These are phyloP conservation scores for Hyaloscypha bicolor DNA, from an alignment of 495 filamentous ascomycete genomes.

Conservation along the genomic window DNA sequence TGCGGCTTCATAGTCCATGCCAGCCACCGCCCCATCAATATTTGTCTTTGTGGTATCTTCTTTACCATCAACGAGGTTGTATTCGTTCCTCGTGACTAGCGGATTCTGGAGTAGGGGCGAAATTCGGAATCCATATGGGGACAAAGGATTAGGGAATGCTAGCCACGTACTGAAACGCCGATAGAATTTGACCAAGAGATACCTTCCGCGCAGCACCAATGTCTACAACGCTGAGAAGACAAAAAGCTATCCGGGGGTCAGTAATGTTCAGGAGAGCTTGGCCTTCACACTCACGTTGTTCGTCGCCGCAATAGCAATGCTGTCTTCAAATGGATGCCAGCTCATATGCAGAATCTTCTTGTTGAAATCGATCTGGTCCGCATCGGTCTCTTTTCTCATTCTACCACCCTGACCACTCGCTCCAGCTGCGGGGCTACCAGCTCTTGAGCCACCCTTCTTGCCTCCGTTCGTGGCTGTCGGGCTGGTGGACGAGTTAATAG, in stretches of 20 bases:
- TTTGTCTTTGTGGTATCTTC: conserved; percentile 17
- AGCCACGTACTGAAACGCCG: conserved; percentile 31
- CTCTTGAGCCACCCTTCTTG: conserved; percentile 81
- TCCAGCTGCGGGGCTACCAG: conserved; percentile 84
- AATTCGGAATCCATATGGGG: conserved; percentile 11
- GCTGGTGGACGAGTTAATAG: conserved; percentile 81
- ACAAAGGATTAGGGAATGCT: conserved; percentile 22
- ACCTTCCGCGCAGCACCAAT: conserved; percentile 12
- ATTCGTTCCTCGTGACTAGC: conserved; percentile 26
- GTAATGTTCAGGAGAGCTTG: not conserved
- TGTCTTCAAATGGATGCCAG: conserved; percentile 99
- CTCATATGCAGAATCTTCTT: conserved; percentile 99
- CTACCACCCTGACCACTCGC: conserved; percentile 77
- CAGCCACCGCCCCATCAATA: conserved; percentile 7
- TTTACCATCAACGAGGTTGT: conserved; percentile 20
- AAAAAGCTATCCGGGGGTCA: conserved; percentile 69
- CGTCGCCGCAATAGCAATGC: conserved; percentile 98
- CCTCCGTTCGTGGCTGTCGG: conserved; percentile 64
- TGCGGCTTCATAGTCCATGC: conserved; percentile 17
- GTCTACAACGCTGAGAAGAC: conserved; percentile 95
- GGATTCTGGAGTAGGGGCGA: conserved; percentile 19
- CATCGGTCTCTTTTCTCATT: conserved; percentile 99
- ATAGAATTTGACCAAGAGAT: conserved; percentile 31
- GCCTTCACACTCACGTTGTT: conserved; percentile 82
- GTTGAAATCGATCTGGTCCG: conserved; percentile 99